Evolutionary conservation across 441 rosid genomes (phyloP).

Genomic region (Adansonia madagascariensis): DNA sequence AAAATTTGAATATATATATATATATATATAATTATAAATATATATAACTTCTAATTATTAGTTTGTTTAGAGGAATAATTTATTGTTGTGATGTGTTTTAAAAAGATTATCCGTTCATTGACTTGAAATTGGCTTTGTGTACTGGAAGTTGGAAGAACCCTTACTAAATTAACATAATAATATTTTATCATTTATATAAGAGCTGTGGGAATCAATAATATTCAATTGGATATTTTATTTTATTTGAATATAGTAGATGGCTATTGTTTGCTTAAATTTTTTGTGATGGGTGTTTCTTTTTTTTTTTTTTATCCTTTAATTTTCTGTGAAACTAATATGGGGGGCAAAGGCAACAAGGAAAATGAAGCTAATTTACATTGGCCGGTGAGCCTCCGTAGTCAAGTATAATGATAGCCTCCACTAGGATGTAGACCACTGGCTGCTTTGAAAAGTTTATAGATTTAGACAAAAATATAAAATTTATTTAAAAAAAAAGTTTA

Average conservation of each 20-base stretch:
- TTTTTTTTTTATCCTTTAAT: not conserved
- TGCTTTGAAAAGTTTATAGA: no score
- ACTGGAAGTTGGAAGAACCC: not conserved
- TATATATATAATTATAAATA: no score
- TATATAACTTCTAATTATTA: not conserved
- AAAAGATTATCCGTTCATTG: conserved; percentile 13
- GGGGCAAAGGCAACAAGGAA: not conserved
- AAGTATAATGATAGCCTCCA: no score
- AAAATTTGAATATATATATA: not conserved
- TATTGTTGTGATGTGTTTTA: not conserved
- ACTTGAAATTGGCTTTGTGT: conserved; percentile 10
- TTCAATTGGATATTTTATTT: not conserved
- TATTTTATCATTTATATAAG: not conserved
- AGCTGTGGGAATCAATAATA: conserved; percentile 5
- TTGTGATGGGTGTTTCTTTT: not conserved
- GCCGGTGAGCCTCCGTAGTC: no score
- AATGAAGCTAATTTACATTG: not conserved
- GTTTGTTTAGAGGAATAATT: not conserved
- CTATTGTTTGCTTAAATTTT: no score
- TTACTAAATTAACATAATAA: not conserved
- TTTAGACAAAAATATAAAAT: not conserved
- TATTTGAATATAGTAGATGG: not conserved
- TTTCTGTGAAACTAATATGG: not conserved
- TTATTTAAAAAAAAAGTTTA: not conserved
- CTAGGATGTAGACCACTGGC: no score